These are phyloP conservation scores for Nothophaeocryptopus gaeumannii DNA, from an alignment of 2,329 filamentous ascomycete species.

Conservation along the genomic window DNA sequence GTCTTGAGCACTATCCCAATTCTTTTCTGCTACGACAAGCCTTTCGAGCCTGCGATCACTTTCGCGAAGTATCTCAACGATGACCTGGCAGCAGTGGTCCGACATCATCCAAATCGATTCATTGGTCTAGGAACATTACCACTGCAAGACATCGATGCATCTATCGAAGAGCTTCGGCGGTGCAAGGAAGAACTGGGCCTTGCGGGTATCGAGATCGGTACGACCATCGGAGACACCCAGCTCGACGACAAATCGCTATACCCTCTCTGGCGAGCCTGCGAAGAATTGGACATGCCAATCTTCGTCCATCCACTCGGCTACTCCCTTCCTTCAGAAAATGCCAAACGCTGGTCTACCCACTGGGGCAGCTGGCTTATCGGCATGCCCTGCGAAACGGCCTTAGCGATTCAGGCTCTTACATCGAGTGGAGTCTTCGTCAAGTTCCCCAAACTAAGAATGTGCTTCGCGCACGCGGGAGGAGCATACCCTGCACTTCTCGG, in stretches of 20 bases:
- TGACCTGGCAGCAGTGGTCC: conserved; percentile 9
- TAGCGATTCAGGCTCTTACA: conserved; percentile 11
- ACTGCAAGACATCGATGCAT: conserved; percentile 10
- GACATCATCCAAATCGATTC: conserved; percentile 4
- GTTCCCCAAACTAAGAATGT: conserved; percentile 11
- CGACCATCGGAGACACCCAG: conserved; percentile 6
- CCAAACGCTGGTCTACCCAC: conserved; percentile 9
- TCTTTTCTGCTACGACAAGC: conserved; percentile 16
- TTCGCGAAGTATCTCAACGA: conserved; percentile 14
- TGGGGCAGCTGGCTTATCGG: conserved; percentile 15
- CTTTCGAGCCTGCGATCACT: conserved; percentile 3
- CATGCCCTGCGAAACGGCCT: conserved; percentile 14
- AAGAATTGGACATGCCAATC: conserved; percentile 14
- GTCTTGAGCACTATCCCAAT: conserved; percentile 14
- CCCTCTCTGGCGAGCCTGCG: conserved; percentile 12
- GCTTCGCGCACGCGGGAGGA: conserved; percentile 15
- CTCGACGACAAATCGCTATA: conserved; percentile 8
- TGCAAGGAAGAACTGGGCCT: conserved; percentile 10
- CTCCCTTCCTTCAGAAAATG: conserved; percentile 10
- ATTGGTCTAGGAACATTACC: conserved; percentile 13
- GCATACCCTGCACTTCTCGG: conserved; percentile 12
- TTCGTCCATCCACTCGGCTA: conserved; percentile 16
- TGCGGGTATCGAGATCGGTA: conserved; percentile 12
- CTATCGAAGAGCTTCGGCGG: conserved; percentile 8
- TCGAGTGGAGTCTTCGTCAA: conserved; percentile 8